Percentiles rank a stretch among this genome's conserved stretches.
Conservation (phyloP, 164 flowering plant species). For the Tetrastigma voinierianum region DNA sequence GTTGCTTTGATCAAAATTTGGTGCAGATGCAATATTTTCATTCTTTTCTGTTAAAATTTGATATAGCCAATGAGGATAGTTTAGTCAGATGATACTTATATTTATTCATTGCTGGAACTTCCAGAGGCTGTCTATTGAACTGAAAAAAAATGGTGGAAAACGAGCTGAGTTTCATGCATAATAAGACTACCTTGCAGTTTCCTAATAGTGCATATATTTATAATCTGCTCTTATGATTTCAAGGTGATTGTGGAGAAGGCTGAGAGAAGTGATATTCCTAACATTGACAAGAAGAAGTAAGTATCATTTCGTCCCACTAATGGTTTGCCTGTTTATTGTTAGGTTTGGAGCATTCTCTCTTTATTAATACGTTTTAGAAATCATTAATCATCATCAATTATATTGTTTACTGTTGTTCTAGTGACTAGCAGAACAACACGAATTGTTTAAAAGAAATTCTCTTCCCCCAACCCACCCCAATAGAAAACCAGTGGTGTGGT, state of each 20-base stretch:
- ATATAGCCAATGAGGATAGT: not conserved
- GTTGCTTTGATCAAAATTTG: not conserved
- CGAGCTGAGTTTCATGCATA: too few species aligned
- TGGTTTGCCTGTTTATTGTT: not conserved
- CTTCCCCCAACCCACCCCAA: not conserved
- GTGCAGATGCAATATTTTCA: not conserved
- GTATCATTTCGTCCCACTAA: slow-evolving; percentile 5
- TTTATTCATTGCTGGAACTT: too few species aligned
- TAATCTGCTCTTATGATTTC: not conserved
- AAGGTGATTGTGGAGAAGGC: slow-evolving; percentile 80
- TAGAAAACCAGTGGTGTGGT: too few species aligned
- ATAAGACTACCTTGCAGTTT: not conserved
- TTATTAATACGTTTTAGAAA: too few species aligned
- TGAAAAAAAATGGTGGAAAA: too few species aligned
- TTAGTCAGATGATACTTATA: not conserved
- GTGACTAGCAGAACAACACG: too few species aligned
- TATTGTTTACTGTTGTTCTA: too few species aligned
- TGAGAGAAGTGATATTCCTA: slow-evolving; percentile 75
- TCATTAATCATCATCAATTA: too few species aligned
- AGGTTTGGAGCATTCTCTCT: too few species aligned
- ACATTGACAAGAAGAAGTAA: slow-evolving; percentile 89
- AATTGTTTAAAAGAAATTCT: not conserved
- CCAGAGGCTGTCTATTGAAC: too few species aligned
- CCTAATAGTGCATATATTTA: not conserved
- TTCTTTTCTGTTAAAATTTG: not conserved